These are phyloP conservation scores for Talaromyces stipitatus DNA, from an alignment of 495 filamentous ascomycete species.

Conservation along the genomic window DNA sequence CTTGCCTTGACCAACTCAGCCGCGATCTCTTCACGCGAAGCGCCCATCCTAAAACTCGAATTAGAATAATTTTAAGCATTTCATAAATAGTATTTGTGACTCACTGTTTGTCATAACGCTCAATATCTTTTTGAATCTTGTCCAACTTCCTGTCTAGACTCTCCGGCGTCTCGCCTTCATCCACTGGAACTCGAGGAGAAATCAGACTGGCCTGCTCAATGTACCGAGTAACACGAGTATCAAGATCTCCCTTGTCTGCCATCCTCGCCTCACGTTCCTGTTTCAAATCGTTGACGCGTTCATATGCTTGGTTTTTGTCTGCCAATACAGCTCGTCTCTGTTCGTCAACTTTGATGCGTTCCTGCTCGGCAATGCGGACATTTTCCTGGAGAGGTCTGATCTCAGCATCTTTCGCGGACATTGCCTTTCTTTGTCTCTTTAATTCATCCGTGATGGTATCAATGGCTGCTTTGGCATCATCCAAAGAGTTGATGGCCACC, in stretches of 20 bases:
- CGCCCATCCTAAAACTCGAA: constrained; percentile 49
- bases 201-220: constrained; percentile 49
- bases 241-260: constrained; percentile 41
- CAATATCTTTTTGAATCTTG: constrained; percentile 48
- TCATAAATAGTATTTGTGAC: constrained; percentile 14
- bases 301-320: constrained; percentile 60
- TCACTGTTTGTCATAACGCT: constrained; percentile 41
- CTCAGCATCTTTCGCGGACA: constrained; percentile 32
- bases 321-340: constrained; percentile 46
- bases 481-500: constrained; percentile 37
- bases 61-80: neutral
- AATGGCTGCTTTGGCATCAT: constrained; percentile 46
- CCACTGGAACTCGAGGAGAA: constrained; percentile 55
- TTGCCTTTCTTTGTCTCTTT: constrained; percentile 28
- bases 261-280: constrained; percentile 31
- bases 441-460: constrained; percentile 37
- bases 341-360: constrained; percentile 39
- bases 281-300: constrained; percentile 41
- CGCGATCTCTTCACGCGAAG: constrained; percentile 57
- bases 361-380: constrained; percentile 51
- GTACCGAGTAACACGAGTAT: constrained; percentile 42
- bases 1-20: constrained; percentile 37
- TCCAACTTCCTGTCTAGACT: constrained; percentile 59
- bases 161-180: constrained; percentile 54
- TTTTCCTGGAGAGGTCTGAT: constrained; percentile 33